Conservation (phyloP, 768 basidiomycete species). For the Gyrodon lividus region DNA sequence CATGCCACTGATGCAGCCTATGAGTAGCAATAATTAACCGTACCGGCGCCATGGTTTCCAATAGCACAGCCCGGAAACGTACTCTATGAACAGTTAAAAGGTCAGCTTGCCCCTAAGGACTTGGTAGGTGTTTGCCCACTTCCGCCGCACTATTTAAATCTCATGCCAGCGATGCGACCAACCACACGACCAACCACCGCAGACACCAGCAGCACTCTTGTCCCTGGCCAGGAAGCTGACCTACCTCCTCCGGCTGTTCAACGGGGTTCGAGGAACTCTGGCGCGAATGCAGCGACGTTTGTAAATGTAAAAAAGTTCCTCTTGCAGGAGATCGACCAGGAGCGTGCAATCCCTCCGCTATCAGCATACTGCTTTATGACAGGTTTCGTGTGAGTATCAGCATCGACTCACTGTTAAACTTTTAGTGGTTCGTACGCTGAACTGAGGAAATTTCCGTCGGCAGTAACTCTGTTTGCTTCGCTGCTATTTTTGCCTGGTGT, state of each 20-base stretch:
- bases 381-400: slow-evolving; percentile 56
- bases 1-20: too few species aligned
- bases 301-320: slow-evolving; percentile 4
- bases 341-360: slow-evolving; percentile 46
- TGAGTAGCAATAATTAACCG: background rate
- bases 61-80: background rate
- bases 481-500: slow-evolving; percentile 77
- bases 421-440: background rate
- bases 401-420: background rate
- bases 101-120: background rate
- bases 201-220: background rate
- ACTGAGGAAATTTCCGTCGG: background rate
- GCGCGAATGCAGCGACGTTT: background rate
- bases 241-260: slow-evolving; percentile 10
- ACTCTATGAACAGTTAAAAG: background rate
- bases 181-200: background rate
- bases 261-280: background rate
- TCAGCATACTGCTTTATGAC: slow-evolving; percentile 73
- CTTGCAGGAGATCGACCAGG: slow-evolving; percentile 6
- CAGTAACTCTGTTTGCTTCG: slow-evolving; percentile 68
- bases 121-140: background rate
- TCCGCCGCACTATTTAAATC: background rate
- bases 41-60: background rate
- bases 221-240: background rate
- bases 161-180: background rate